These are phyloP conservation scores for Sphaerulina musiva DNA, from an alignment of 2,329 filamentous ascomycete species.

Conservation along the genomic window DNA sequence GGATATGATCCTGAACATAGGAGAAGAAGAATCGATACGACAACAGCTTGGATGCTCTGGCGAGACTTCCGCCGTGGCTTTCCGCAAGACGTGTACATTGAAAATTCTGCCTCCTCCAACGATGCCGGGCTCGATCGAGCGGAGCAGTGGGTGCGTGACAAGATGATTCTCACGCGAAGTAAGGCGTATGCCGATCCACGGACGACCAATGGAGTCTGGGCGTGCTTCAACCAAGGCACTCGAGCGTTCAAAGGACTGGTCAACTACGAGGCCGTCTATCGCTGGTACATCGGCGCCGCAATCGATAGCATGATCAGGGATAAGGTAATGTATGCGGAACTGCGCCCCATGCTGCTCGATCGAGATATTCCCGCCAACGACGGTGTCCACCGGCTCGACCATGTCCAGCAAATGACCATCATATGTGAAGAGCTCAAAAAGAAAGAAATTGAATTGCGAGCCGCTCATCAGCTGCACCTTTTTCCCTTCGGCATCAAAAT, in stretches of 20 bases:
- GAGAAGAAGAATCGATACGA: slow-evolving; percentile 3
- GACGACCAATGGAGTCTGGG: slow-evolving; percentile 44
- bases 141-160: slow-evolving; percentile 29
- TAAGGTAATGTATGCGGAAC: slow-evolving; percentile 64
- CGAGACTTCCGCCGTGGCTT: slow-evolving; percentile 40
- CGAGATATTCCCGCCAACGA: slow-evolving; percentile 58
- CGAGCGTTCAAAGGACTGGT: slow-evolving; percentile 67
- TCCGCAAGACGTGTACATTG: slow-evolving; percentile 27
- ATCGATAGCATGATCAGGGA: slow-evolving; percentile 58
- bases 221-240: slow-evolving; percentile 62
- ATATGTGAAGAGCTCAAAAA: slow-evolving; percentile 50
- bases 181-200: slow-evolving; percentile 22
- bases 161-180: slow-evolving; percentile 26
- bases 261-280: slow-evolving; percentile 59
- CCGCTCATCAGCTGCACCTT: slow-evolving; percentile 33
- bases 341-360: slow-evolving; percentile 62
- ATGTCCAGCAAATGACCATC: slow-evolving; percentile 54
- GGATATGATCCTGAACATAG: slow-evolving; percentile 37
- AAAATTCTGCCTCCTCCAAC: slow-evolving; percentile 5
- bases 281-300: slow-evolving; percentile 53
- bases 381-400: slow-evolving; percentile 48
- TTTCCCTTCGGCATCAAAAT: slow-evolving; percentile 61
- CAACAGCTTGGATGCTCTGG: slow-evolving; percentile 42
- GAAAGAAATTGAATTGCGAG: slow-evolving; percentile 42
- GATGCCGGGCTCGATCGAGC: slow-evolving; percentile 14